Percentiles rank a stretch among this genome's conserved stretches.
phyloP scores from a whole-genome alignment of 2,329 filamentous ascomycete genomes.

The Colletotrichum eleusines region DNA sequence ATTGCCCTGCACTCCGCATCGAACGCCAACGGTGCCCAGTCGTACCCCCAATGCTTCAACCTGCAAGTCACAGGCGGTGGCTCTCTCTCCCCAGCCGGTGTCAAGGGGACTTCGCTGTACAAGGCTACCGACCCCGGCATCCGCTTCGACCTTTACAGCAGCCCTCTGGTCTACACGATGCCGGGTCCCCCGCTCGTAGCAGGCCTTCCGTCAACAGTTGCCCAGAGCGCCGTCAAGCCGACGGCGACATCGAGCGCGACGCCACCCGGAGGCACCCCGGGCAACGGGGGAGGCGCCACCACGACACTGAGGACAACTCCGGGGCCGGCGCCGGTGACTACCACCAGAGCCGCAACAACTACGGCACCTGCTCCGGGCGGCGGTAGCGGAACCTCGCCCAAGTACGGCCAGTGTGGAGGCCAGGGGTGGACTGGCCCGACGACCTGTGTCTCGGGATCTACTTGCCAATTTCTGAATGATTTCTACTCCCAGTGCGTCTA shows the following conservation, averaged over 20 bases:
- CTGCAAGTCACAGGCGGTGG: constrained; percentile 59
- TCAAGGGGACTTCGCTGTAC: constrained; percentile 54
- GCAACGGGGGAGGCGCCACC: constrained; percentile 24
- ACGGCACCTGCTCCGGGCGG: constrained; percentile 30
- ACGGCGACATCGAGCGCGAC: constrained; percentile 38
- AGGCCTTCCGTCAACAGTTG: constrained; percentile 32
- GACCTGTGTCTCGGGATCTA: constrained; percentile 51
- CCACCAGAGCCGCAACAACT: constrained; percentile 16
- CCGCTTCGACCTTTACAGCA: constrained; percentile 52
- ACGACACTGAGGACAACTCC: constrained; percentile 34
- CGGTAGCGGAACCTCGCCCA: constrained; percentile 43
- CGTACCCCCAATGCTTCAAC: constrained; percentile 66
- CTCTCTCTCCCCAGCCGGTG: constrained; percentile 47
- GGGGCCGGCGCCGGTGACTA: constrained; percentile 17
- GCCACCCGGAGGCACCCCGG: constrained; percentile 38
- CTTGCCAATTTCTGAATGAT: constrained; percentile 53
- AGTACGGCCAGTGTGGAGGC: constrained; percentile 56
- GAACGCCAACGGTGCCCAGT: constrained; percentile 57
- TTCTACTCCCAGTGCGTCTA: constrained; percentile 59
- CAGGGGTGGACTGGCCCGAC: constrained; percentile 52
- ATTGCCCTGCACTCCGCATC: constrained; percentile 66
- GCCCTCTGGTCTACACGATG: constrained; percentile 48
- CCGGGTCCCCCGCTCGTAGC: constrained; percentile 49
- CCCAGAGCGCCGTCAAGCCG: constrained; percentile 32
- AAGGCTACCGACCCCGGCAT: constrained; percentile 51